These are phyloP conservation scores for Phytophthora cajani DNA, from an alignment of 352 stramenopile species.

Conservation along the genomic window DNA sequence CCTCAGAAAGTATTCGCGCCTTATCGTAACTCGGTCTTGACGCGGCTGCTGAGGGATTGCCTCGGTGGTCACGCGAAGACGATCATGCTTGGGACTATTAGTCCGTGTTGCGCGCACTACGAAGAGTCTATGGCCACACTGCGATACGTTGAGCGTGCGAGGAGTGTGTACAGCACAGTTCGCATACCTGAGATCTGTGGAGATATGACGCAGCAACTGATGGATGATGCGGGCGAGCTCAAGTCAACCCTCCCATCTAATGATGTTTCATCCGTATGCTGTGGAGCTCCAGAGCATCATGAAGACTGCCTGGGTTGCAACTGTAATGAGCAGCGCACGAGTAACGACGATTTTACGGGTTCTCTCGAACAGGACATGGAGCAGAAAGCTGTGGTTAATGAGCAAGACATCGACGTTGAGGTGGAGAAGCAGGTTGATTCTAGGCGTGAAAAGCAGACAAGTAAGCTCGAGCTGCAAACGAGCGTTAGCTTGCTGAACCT, in stretches of 20 bases:
- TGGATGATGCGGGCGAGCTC: slow-evolving; percentile 50
- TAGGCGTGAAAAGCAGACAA: slow-evolving; percentile 11
- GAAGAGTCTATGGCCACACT: slow-evolving; percentile 90
- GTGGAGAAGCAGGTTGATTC: slow-evolving; percentile 1
- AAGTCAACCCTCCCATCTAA: slow-evolving; percentile 36
- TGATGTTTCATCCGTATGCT: slow-evolving; percentile 7
- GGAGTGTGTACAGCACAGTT: slow-evolving; percentile 51
- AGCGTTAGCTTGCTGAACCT: slow-evolving; percentile 49
- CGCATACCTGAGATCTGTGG: slow-evolving; percentile 50
- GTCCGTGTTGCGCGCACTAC: slow-evolving; percentile 83
- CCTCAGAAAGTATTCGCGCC: slow-evolving; percentile 67
- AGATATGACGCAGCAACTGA: slow-evolving; percentile 43
- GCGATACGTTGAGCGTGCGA: slow-evolving; percentile 80
- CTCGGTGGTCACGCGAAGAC: slow-evolving; percentile 84
- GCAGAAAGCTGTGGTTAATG: slow-evolving; percentile 41
- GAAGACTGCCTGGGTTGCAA: slow-evolving; percentile 9
- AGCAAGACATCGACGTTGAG: slow-evolving; percentile 44
- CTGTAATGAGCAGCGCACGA: background rate
- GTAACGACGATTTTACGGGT: background rate
- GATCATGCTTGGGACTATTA: slow-evolving; percentile 90
- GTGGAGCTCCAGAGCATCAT: slow-evolving; percentile 9
- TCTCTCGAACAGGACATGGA: slow-evolving; percentile 42
- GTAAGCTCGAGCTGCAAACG: slow-evolving; percentile 18
- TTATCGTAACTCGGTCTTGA: slow-evolving; percentile 91
- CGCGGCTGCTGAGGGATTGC: slow-evolving; percentile 78